A percentile compares a stretch with the other conserved stretches of the same genome.
Evolutionary conservation across 768 basidiomycete species (phyloP).

Genomic region (Suillus spraguei): DNA sequence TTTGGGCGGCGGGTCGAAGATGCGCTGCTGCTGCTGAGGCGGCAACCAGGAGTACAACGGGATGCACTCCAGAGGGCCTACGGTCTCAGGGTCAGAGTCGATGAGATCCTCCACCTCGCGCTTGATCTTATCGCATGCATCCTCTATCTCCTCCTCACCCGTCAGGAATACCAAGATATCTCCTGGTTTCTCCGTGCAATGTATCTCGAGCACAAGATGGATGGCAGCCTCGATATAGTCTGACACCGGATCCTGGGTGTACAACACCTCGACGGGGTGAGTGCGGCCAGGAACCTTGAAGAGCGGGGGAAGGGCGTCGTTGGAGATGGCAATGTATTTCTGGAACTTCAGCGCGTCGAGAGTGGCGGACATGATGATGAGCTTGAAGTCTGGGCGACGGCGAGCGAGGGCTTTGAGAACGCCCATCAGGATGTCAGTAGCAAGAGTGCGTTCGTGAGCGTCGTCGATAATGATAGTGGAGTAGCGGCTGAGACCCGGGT

Average conservation of each 20-base stretch:
- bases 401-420: constrained; percentile 84
- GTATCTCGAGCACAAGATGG: constrained; percentile 95
- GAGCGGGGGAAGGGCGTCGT: constrained; percentile 57
- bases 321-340: constrained; percentile 76
- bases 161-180: constrained; percentile 95
- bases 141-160: constrained; percentile 98
- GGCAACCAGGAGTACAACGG: constrained; percentile 96
- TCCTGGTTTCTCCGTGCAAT: constrained; percentile 91
- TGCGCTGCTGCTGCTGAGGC: constrained; percentile 92
- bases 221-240: constrained; percentile 98
- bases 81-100: constrained; percentile 67
- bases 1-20: constrained; percentile 87
- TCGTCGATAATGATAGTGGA: constrained; percentile 99
- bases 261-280: constrained; percentile 95
- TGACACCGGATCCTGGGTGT: constrained; percentile 88
- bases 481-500: constrained; percentile 84
- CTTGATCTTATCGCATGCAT: constrained; percentile 92
- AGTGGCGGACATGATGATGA: constrained; percentile 98
- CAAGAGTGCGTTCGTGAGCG: constrained; percentile 96
- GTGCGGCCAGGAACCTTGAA: constrained; percentile 94
- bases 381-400: constrained; percentile 85
- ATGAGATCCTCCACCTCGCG: constrained; percentile 84
- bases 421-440: constrained; percentile 99
- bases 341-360: constrained; percentile 97
- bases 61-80: constrained; percentile 88